phyloP scores from a whole-genome alignment of 331 rosid genomes.

The Acacia pycnantha region DNA sequence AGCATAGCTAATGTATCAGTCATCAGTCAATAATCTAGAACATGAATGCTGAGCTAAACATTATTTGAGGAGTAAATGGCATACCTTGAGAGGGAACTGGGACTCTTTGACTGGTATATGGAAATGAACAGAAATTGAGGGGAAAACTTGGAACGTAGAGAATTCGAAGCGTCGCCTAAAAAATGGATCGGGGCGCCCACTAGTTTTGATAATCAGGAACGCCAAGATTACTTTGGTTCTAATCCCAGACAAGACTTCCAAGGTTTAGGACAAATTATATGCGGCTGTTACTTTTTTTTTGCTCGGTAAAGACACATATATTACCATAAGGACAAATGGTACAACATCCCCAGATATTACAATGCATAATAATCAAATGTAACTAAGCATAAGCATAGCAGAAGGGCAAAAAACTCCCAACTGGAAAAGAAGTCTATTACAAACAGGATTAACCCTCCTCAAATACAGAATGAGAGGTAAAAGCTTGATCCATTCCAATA shows the following conservation, averaged over 20 bases:
- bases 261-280: not conserved
- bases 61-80: not conserved
- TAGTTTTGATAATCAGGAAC: slow-evolving; percentile 44
- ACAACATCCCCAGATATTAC: too few species aligned
- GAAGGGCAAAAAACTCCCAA: too few species aligned
- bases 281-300: not conserved
- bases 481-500: too few species aligned
- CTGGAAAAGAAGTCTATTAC: too few species aligned
- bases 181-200: slow-evolving; percentile 49
- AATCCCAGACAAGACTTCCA: not conserved
- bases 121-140: slow-evolving; percentile 26
- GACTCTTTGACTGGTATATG: slow-evolving; percentile 9
- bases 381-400: too few species aligned
- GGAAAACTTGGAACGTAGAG: slow-evolving; percentile 40
- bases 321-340: too few species aligned
- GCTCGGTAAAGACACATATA: too few species aligned
- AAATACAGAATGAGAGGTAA: too few species aligned
- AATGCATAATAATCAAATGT: too few species aligned
- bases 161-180: not conserved
- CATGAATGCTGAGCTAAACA: not conserved
- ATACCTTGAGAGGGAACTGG: slow-evolving; percentile 19
- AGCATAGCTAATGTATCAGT: slow-evolving; percentile 6
- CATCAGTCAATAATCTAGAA: not conserved
- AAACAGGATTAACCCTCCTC: too few species aligned
- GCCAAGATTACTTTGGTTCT: slow-evolving; percentile 18